Conservation (phyloP, 768 basidiomycete species). For the Collybia sordida region DNA sequence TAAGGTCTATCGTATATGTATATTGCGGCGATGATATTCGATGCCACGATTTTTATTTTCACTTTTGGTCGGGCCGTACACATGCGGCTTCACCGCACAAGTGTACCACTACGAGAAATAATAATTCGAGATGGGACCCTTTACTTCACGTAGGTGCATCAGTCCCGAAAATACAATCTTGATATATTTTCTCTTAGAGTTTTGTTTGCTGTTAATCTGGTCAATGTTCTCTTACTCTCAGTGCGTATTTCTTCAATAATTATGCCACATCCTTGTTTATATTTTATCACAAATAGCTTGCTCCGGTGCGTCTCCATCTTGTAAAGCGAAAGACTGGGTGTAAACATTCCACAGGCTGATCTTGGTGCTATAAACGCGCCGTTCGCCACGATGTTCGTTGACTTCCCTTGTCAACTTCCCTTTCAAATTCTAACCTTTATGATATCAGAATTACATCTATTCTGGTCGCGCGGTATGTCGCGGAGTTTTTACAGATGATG, state of each 20-base stretch:
- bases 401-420: not conserved
- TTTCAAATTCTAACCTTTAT: not conserved
- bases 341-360: not conserved
- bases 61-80: not conserved
- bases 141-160: conserved; percentile 1
- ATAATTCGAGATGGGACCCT: conserved; percentile 2
- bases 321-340: not conserved
- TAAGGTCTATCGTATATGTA: not conserved
- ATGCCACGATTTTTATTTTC: not conserved
- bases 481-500: not conserved
- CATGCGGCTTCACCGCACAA: not conserved
- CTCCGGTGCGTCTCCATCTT: no score
- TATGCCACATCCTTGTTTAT: not conserved
- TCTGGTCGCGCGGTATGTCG: not conserved
- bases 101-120: not conserved
- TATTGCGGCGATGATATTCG: not conserved
- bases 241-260: not conserved
- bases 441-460: not conserved
- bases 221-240: conserved; percentile 3
- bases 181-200: not conserved
- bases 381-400: not conserved
- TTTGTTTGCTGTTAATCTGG: conserved; percentile 1
- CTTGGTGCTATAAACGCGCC: not conserved
- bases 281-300: not conserved
- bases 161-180: not conserved